Base-by-base conservation (phyloP, 352 stramenopile species). In the Phytophthora hibernalis region DNA sequence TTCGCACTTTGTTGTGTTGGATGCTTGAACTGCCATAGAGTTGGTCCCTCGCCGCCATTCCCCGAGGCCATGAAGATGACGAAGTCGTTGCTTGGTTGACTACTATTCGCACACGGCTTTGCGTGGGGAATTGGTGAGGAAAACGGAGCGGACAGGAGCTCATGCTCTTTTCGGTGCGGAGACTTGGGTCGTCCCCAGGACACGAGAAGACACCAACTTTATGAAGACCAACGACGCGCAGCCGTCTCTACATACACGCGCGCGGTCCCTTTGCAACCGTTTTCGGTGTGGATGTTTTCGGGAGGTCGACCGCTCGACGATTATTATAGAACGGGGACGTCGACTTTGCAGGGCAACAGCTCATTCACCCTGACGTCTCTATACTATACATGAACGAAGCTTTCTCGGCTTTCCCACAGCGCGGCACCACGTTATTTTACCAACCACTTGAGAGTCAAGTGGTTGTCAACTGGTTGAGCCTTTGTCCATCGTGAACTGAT, bases 1-100 rank as follows among this genome's bases (percentile, higher is more conserved):
- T 57, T 45, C 18, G 21, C 42, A 33, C 42, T 55, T 50, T 28
- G 16, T n/a, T n/a, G n/a, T n/a, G n/a, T n/a, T n/a, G n/a, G 13
- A 11, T 40, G 26, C 12, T 44, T 48, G 38, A 31, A 40, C 30
- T 55, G 61, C 54, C 54, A 69, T 69, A 68, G 60, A 31, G 60
- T 37, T n/a, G n/a, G n/a, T n/a, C n/a, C 48, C 13, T 44, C 49
- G 21, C 21, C 20, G 38, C 21, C 20, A 33, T 45, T 28, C 31
- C 12, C 15, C 15, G 4, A 48, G 9, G 24, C 30, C n/a, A 18
- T 38, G 26, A 52, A 61, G 30, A 35, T 54, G 56, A 64, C 48
- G 35, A 16, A 16, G 31, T 31, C 26, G 26, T 31, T 7, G 5
- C 26, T 31, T 24, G 30, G 21, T 1, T 9, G 38, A 63, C 30